Base-by-base conservation (phyloP, 805 yeast species). In the Danielia oregonensis region DNA sequence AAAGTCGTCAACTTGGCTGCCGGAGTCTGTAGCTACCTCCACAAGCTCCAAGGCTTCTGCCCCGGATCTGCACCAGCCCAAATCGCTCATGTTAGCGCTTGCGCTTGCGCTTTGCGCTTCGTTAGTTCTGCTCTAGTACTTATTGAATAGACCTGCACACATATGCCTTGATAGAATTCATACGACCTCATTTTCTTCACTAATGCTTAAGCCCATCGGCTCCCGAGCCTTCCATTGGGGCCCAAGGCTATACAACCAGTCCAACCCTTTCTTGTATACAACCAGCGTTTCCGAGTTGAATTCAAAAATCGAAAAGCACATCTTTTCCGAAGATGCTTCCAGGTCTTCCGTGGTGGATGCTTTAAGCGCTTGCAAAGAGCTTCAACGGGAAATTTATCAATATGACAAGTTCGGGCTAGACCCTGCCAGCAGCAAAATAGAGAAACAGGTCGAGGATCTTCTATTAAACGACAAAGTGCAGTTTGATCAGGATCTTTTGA, bases 401-500 rank as follows among this genome's bases (percentile, higher is more conserved):
- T 47, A 47, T 32, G 54, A 55, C 33, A 55, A 55, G 39, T 47
- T 55, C 32, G 50, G 44, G 42, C 40, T 42, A 7, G 52, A 52
- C 31, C 51, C 57, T 1, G 40, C 45, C 9, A 49, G 52, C 30
- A 42, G 49, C 19, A 27, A 39, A 14, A 39, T 60, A 26, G 48
- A 47, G 24, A 35, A 42, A 6, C 43, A 44, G 27, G 50, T 62
- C 15, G 42, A 43, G 8, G 36, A 39, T 17, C 43, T 63, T 5
- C 48, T 64, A 32, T 28, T 13, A 17, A 34, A 43, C 26, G 54
- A 48, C 6, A 37, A 40, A 10, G 50, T 51, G 35, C 21, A 33
- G 26, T 59, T 65, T 30, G 39, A 52, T 9, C 34, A 48, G 9
- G 36, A 30, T 2, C 51, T 65, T 13, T 49, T 68, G 37, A 52